Conservation (phyloP, 1,284 basidiomycete species). For the Cryptococcus sp. region DNA sequence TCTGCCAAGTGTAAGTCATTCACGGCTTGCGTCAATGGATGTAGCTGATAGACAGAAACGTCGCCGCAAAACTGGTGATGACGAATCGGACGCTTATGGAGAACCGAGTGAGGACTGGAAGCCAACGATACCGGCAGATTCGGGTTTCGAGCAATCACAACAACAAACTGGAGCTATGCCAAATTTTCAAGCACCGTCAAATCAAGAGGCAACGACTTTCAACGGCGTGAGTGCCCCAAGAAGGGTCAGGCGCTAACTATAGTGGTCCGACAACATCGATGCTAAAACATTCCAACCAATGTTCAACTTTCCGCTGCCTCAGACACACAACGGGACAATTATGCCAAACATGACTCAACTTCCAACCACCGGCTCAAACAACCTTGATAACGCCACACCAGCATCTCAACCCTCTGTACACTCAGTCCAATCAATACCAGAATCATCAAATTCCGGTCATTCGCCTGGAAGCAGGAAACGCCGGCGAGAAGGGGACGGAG, state of each 20-base stretch:
- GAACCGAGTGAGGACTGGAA: background rate
- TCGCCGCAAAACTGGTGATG: constrained; percentile 27
- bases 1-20: constrained; percentile 35
- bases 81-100: background rate
- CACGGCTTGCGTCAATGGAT: background rate
- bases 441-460: constrained; percentile 19
- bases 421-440: constrained; percentile 2
- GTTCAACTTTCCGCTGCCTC: background rate
- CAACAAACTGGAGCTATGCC: too few species aligned
- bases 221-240: too few species aligned
- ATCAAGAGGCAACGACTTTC: too few species aligned
- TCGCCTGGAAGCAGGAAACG: constrained; percentile 20
- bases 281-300: background rate
- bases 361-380: background rate
- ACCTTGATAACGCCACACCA: background rate
- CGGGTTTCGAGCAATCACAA: too few species aligned
- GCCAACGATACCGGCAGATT: background rate
- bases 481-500: constrained; percentile 22
- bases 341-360: background rate
- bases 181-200: too few species aligned
- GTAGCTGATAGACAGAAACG: constrained; percentile 29
- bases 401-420: background rate
- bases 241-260: background rate
- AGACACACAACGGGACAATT: background rate
- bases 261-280: background rate